Evolutionary conservation across 2,329 filamentous ascomycete species (phyloP), one percentile per base, ranked within the genome.

Genomic region (Leptoxyphium fumago): DNA sequence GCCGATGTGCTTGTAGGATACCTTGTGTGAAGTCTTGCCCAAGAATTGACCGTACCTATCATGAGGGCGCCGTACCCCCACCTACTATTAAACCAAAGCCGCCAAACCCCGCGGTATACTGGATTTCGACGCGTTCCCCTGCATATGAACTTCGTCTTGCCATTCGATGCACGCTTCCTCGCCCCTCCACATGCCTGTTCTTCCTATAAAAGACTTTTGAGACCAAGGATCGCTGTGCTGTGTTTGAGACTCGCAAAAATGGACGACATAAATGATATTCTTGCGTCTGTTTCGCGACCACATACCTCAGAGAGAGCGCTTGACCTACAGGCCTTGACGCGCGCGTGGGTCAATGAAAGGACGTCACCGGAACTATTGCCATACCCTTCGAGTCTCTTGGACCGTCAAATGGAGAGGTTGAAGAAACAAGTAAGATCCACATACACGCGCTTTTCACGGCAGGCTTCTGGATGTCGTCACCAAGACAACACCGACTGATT

Each of bases 321-420:
- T 56, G 89, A 96, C 64, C 73, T 96, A 52, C 87, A 95, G 62
- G 78, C 84, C 43, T 69, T 98, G 53, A 95, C 89, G 53, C 82
- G 89, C 56, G 82, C 81, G 55, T 98, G 89, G 89, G 77, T 95
- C 39, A 85, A 89, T 38, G 93, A 98, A 64, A 78, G 91, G 53
- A 84, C 82, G 45, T 81, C 86, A 39, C 86, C 89, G 2, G 88
- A 95, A 64, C 71, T 98, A n/a, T 70, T 96, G 34, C 76, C 80
- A 65, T 96, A 78, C 65, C 74, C 81, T 4, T 76, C 78, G 32
- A 75, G 76, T 14, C 70, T 96, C 46, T 84, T 98, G 60, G 83
- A 91, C 51, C 78, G 89, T 50, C 76, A 91, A 55, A 82, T 87
- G 65, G 75, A 77, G n/a, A 45, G 50, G n/a, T 43, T 55, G n/a